Evolutionary conservation across 257 asterid species (phyloP), one percentile per base, ranked within the genome.

Genomic region (Buddleja alternifolia): DNA sequence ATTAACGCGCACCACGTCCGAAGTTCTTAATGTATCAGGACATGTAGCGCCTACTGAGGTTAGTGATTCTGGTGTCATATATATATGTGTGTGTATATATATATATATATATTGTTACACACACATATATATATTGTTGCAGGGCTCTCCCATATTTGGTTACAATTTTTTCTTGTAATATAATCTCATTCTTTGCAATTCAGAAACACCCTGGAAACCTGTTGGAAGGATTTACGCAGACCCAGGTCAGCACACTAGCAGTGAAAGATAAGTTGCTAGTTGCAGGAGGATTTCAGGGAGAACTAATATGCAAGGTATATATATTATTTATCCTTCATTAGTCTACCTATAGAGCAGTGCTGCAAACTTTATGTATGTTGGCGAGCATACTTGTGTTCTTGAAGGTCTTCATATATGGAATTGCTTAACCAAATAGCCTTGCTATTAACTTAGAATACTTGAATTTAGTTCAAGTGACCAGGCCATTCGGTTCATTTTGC

Each of bases 281-380:
- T 70, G 98, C 97, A 20, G 98, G 98, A 75, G 98, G 98, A 52
- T 93, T 90, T 85, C 98, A 86, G 73, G 98, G 98, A 69, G 97
- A 93, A 75, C 83, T 93, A 45, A 86, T 93, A 53, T 93, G 98
- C 97, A 88, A 88, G 94, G 96, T 88, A 8, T 41, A 8, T 41
- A 44, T 48, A 10, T 59, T 53, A 23, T 50, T 64, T 54, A 29
- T 66, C 46, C 60, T 52, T 63, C 34, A 29, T 29, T 29, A 52
- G 20, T 23, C 52, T 66, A 42, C 36, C 7, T 11, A 14, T 59
- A 10, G 36, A 29, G 66, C 16, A 17, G 57, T 4, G 32, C 62
- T 64, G 48, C 14, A 53, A 23, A 8, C 10, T 48, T 25, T 25
- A 14, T 54, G 23, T 57, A 0, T 48, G 57, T 51, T 66, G 65